Base-by-base conservation (phyloP, 2,329 filamentous ascomycete species). In the Knufia petricola region DNA sequence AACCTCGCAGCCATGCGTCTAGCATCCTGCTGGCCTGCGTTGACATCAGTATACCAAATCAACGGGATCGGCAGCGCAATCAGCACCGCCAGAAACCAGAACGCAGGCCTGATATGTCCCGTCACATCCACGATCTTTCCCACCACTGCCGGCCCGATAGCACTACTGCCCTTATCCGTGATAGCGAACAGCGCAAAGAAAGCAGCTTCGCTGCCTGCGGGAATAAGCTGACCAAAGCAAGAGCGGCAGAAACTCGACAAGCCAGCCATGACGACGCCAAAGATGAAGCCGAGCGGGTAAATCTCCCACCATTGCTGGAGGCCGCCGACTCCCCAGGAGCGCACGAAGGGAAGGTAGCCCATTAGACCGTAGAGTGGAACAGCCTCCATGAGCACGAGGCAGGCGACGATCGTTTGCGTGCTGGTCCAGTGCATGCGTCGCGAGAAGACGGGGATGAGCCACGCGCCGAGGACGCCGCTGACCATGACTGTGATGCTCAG, bases 181-280 rank as follows among this genome's bases (percentile, higher is more conserved):
- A 95, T 94, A 19, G 89, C 89, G 61, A 95, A 95, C 2, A 95
- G 71, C 0, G 89, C 89, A 63, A 92, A 95, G 62, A 95, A 95
- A 0, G 88, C 87, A 0, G 89, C 88, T 64, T 95, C 89, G 21
- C 81, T 89, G 2, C 89, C 89, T 0, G 87, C 85, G 0, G 89
- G 89, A 50, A 95, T 92, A 49, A 95, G 73, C 64, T 94, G 84
- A 15, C 87, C 87, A 60, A 85, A 95, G 1, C 95, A 72, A 36
- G 84, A 87, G 15, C 89, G 81, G 62, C 89, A 95, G 66, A 95
- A 95, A 13, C 82, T 83, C 52, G 84, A 83, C 34, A 95, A 68
- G 0, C 89, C 89, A 8, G 89, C 89, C 1, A 94, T 77, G 1
- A 95, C 87, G 32, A 95, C 77, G 0, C 89, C 89, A 63, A 94